A percentile compares a stretch with the other conserved stretches of the same genome.
These are phyloP conservation scores for Chaetomiaceae sp. DNA, from an alignment of 2,329 filamentous ascomycete species.

Conservation along the genomic window DNA sequence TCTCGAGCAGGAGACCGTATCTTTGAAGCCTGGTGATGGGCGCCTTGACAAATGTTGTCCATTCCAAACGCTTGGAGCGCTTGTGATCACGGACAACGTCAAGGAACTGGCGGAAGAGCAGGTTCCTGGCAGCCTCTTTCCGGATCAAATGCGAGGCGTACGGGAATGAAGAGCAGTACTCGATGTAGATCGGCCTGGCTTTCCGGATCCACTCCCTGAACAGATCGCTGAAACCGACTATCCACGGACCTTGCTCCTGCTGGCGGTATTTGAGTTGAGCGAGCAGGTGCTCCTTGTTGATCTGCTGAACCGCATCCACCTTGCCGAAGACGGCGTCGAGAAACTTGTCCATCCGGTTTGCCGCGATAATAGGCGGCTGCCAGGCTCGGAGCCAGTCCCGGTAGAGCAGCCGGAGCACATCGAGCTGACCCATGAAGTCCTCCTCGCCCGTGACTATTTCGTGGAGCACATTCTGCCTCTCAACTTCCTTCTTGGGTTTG, in stretches of 20 bases:
- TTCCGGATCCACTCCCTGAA: constrained; percentile 98
- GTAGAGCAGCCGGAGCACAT: constrained; percentile 80
- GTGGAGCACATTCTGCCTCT: constrained; percentile 89
- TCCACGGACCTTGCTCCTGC: constrained; percentile 93
- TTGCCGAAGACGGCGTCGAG: constrained; percentile 84
- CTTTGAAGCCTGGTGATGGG: constrained; percentile 90
- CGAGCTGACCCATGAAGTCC: constrained; percentile 80
- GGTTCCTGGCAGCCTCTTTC: constrained; percentile 77
- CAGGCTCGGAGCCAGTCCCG: constrained; percentile 69
- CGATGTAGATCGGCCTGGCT: constrained; percentile 80
- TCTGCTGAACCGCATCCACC: constrained; percentile 78
- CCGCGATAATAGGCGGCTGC: constrained; percentile 75
- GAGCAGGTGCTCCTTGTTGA: constrained; percentile 88
- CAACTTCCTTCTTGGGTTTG: constrained; percentile 78
- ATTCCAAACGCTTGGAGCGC: constrained; percentile 75
- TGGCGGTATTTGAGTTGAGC: constrained; percentile 95
- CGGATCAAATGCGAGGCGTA: constrained; percentile 77
- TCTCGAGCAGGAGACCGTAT: constrained; percentile 77
- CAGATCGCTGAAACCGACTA: constrained; percentile 90
- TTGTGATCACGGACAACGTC: constrained; percentile 75
- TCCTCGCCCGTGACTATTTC: constrained; percentile 95
- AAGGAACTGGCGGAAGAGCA: constrained; percentile 81
- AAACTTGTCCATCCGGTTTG: constrained; percentile 74
- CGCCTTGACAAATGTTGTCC: constrained; percentile 90
- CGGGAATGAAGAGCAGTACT: constrained; percentile 85